Evolutionary conservation across 2,329 filamentous ascomycete species (phyloP).

Genomic region (Coleophoma eucalyptorum): DNA sequence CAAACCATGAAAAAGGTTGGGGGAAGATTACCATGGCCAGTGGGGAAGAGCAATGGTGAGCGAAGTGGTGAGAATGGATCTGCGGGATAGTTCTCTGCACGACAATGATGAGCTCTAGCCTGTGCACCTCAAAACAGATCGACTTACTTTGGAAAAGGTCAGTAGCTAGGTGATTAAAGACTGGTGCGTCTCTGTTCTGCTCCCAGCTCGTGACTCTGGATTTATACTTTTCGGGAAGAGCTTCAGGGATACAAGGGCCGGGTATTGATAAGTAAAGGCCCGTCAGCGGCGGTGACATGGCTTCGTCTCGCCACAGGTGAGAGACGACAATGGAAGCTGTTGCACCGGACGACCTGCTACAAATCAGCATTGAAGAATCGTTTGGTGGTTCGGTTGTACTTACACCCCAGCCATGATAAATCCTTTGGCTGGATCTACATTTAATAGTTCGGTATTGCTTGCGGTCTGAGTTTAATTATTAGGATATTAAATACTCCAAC

Average conservation of each 20-base stretch:
- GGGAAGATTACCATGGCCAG: constrained; percentile 31
- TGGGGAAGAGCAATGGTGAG: constrained; percentile 29
- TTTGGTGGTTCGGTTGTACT: too few species aligned
- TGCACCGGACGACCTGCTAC: too few species aligned
- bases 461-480: constrained; percentile 17
- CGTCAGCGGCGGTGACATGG: constrained; percentile 38
- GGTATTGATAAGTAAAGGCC: constrained; percentile 42
- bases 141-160: constrained; percentile 20
- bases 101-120: neutral
- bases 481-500: neutral
- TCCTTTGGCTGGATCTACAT: constrained; percentile 36
- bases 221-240: constrained; percentile 31
- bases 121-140: neutral
- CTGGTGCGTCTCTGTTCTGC: constrained; percentile 35
- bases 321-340: constrained; percentile 33
- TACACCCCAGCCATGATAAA: constrained; percentile 46
- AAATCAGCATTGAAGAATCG: too few species aligned
- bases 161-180: constrained; percentile 26
- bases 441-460: constrained; percentile 33
- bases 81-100: constrained; percentile 22
- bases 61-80: constrained; percentile 25
- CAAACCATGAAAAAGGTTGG: constrained; percentile 45
- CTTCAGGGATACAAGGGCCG: constrained; percentile 13
- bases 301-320: constrained; percentile 36
- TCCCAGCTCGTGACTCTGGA: constrained; percentile 32